These are phyloP conservation scores for Ceratobasidium sp. DNA, from an alignment of 1,284 basidiomycete genomes.

Conservation along the genomic window DNA sequence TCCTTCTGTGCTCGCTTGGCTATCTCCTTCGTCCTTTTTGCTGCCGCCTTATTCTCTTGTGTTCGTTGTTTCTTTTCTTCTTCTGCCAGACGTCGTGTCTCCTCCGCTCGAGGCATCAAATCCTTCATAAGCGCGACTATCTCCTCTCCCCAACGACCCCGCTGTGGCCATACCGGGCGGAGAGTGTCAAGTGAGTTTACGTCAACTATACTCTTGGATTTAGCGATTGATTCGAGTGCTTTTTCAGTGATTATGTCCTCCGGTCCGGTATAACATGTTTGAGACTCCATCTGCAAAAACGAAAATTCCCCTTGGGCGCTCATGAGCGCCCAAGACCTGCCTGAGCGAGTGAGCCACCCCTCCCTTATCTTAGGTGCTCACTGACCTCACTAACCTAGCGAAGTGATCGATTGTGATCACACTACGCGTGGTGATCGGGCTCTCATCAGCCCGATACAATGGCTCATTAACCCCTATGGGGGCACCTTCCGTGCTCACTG, in stretches of 20 bases:
- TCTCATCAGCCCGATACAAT: too few species aligned
- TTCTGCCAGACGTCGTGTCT: not conserved
- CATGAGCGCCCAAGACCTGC: too few species aligned
- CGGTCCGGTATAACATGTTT: not conserved
- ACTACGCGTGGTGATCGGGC: too few species aligned
- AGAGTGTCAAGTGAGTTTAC: not conserved
- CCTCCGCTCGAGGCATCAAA: not conserved
- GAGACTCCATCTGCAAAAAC: too few species aligned
- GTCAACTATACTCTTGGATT: not conserved
- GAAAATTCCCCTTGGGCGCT: too few species aligned
- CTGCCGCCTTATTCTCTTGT: not conserved
- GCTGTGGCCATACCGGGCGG: conserved; percentile 1
- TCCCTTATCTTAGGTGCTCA: too few species aligned
- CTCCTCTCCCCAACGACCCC: not conserved
- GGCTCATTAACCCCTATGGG: too few species aligned
- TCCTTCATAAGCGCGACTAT: not conserved
- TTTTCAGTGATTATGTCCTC: conserved; percentile 8
- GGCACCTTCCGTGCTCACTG: too few species aligned
- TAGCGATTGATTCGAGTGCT: not conserved
- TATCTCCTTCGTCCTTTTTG: not conserved
- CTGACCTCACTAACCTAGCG: too few species aligned
- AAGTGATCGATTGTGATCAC: too few species aligned
- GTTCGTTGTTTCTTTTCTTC: not conserved
- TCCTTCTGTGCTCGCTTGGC: not conserved
- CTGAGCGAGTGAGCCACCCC: too few species aligned